Base-by-base conservation (phyloP, 1,284 basidiomycete species). In the Cutaneotrichosporon spelunceum region DNA sequence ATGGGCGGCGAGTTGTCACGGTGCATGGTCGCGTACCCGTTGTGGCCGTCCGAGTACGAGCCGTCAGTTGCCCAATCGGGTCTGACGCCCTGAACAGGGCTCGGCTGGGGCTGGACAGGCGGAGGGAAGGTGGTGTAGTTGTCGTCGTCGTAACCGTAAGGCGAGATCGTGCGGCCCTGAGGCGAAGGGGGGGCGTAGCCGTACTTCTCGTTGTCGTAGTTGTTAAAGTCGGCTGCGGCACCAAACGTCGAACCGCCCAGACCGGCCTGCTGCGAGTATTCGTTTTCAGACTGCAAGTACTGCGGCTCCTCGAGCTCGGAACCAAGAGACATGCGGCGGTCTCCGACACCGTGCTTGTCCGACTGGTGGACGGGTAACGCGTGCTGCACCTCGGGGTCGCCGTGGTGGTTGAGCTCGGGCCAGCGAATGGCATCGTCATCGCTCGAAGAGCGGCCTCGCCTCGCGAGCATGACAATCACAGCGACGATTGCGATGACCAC, bases 371-470 rank as follows among this genome's bases (percentile, higher is more conserved):
- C 77, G 3, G 78, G 78, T 8, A 79, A 65, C n/a, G 78, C 76
- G 61, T 76, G 72, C 56, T 74, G 70, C n/a, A 70, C 68, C 23
- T 67, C 67, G 0, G 76, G 68, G 61, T 79, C 77, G 29, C 78
- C 78, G 64, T 79, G 77, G 57, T 72, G 66, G 66, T 79, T 78
- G 50, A 79, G 72, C 61, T 79, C 78, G 23, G 78, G 78, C 76
- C 78, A 79, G 59, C 75, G 66, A 67, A 79, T 79, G 27, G 72
- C 76, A 56, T 79, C 78, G 59, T 77, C 75, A 56, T 77, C 76
- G 55, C 76, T 73, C 23, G 62, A 57, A 16, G 56, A 59, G 57
- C 75, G 68, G 49, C 68, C 65, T 67, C 73, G 76, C 65, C 73
- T 67, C 29, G 74, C 68, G 70, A 73, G 10, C 33, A 59, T 75